These are phyloP conservation scores for Fusarium sp. DNA, from an alignment of 2,329 filamentous ascomycete species.

Conservation along the genomic window DNA sequence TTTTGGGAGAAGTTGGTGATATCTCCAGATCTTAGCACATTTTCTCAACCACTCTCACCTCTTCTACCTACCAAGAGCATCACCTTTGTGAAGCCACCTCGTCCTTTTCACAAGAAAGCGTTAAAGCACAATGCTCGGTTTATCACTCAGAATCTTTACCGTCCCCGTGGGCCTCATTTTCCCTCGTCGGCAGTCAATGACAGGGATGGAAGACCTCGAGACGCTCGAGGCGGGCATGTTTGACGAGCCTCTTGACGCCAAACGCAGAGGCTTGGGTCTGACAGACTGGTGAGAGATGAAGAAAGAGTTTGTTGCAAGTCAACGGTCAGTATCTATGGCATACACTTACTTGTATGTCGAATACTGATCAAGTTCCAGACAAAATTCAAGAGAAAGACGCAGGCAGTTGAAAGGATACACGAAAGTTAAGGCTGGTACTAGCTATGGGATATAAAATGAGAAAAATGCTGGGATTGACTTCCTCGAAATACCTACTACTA, in stretches of 20 bases:
- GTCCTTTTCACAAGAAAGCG: neutral
- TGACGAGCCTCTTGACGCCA: slow-evolving; percentile 30
- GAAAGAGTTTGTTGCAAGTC: neutral
- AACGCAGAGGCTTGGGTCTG: slow-evolving; percentile 25
- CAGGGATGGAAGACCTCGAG: slow-evolving; percentile 21
- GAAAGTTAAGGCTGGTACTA: neutral
- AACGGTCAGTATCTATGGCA: neutral
- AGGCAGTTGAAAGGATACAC: neutral
- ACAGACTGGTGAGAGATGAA: slow-evolving; percentile 26
- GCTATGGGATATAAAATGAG: neutral
- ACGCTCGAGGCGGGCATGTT: slow-evolving; percentile 33
- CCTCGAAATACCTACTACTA: neutral
- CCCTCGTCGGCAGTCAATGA: slow-evolving; percentile 31
- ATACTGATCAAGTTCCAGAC: neutral
- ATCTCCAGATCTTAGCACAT: neutral
- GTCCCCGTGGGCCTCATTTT: slow-evolving; percentile 33
- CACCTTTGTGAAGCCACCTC: neutral
- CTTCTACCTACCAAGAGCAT: neutral
- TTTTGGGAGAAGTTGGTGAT: neutral
- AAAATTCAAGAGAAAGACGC: neutral
- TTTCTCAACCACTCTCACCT: neutral
- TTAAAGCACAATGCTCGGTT: slow-evolving; percentile 34
- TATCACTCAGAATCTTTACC: slow-evolving; percentile 31
- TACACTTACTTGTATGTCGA: neutral
- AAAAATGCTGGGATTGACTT: neutral